phyloP scores from a whole-genome alignment of 1,284 basidiomycete species.

The Cutaneotrichosporon mucoides region DNA sequence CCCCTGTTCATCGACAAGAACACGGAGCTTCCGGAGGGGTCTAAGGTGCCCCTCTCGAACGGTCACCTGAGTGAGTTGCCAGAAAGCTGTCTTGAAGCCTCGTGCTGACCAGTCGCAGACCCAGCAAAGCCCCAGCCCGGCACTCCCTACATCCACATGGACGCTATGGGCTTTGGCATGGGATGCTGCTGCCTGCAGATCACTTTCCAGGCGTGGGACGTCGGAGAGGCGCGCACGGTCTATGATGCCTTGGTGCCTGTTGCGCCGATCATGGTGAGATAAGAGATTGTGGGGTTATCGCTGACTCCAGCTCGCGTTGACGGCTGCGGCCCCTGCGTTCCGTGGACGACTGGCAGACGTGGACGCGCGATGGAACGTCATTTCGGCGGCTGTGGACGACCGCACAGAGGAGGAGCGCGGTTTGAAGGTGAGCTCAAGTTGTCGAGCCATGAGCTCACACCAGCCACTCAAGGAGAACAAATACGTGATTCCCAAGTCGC shows the following conservation, averaged over 20 bases:
- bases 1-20: conserved; percentile 86
- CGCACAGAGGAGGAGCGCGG: conserved; percentile 92
- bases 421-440: conserved; percentile 50
- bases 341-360: conserved; percentile 93
- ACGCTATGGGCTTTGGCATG: conserved; percentile 99
- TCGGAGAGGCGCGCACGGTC: conserved; percentile 82
- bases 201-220: conserved; percentile 94
- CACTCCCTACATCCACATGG: conserved; percentile 83
- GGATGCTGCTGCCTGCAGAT: conserved; percentile 97
- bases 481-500: conserved; percentile 85
- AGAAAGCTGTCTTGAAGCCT: too few species aligned
- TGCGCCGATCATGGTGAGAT: conserved; percentile 71
- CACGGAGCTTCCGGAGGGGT: conserved; percentile 53
- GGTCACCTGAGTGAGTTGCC: conserved; percentile 26
- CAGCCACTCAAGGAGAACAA: conserved; percentile 68
- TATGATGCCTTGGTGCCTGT: conserved; percentile 94
- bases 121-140: conserved; percentile 49
- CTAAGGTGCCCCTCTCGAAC: conserved; percentile 22
- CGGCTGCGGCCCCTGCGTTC: conserved; percentile 90
- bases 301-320: conserved; percentile 63
- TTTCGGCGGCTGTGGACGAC: conserved; percentile 95
- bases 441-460: background rate
- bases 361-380: conserved; percentile 97
- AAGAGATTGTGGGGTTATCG: too few species aligned
- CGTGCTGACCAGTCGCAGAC: background rate